Evolutionary conservation across 495 filamentous ascomycete genomes (phyloP).

Genomic region (Amorphotheca resinae): DNA sequence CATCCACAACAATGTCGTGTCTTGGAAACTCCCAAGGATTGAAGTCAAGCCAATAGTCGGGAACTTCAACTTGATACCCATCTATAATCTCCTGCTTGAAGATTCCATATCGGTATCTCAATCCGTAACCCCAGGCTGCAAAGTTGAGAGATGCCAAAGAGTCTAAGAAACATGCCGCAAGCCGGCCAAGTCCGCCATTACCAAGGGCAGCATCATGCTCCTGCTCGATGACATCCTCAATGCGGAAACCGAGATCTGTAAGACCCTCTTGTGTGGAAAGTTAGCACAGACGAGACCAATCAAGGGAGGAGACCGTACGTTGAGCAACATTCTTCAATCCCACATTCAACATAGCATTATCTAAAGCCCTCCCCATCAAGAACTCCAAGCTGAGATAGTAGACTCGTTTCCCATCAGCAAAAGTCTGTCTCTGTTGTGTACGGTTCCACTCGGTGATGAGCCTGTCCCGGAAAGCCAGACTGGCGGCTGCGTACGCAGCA

Average conservation of each 20-base stretch:
- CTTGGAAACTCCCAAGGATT: constrained; percentile 98
- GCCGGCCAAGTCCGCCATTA: constrained; percentile 87
- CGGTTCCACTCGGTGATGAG: constrained; percentile 94
- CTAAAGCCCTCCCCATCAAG: constrained; percentile 87
- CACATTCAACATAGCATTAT: constrained; percentile 97
- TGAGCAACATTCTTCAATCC: constrained; percentile 75
- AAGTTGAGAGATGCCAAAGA: constrained; percentile 89
- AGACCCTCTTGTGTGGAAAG: constrained; percentile 47
- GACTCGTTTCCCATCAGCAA: constrained; percentile 76
- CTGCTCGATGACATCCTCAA: constrained; percentile 90
- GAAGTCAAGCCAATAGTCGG: constrained; percentile 98
- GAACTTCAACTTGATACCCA: constrained; percentile 93
- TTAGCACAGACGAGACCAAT: constrained; percentile 8
- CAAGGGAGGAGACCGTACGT: constrained; percentile 32
- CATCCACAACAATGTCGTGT: constrained; percentile 84
- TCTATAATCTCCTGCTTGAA: constrained; percentile 99
- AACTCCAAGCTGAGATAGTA: constrained; percentile 98
- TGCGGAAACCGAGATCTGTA: constrained; percentile 79
- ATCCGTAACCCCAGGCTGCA: constrained; percentile 91
- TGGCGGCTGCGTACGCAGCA: constrained; percentile 83
- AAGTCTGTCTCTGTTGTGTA: constrained; percentile 92
- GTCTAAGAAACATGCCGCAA: constrained; percentile 94
- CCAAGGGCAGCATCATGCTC: constrained; percentile 95
- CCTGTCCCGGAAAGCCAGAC: constrained; percentile 83
- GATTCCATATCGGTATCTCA: constrained; percentile 94